These are phyloP conservation scores for Durio zibethinus DNA, from an alignment of 345 rosid species.

Conservation along the genomic window DNA sequence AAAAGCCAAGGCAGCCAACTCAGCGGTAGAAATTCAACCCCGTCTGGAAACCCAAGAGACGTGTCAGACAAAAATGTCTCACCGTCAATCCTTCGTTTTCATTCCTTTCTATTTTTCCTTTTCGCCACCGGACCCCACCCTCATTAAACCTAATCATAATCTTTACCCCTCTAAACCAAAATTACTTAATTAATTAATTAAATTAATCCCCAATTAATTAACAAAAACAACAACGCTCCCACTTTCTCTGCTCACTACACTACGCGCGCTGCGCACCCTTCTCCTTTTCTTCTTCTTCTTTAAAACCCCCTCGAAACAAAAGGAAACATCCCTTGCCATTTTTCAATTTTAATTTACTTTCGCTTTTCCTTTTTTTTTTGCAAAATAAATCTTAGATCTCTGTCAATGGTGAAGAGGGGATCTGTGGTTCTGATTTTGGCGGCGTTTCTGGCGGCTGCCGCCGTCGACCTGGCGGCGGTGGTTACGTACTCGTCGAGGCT, in stretches of 20 bases:
- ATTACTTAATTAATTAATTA: background rate
- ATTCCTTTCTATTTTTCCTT: too few relatives aligned
- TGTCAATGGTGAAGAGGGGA: constrained; percentile 29
- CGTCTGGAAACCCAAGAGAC: too few relatives aligned
- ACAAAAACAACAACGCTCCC: constrained; percentile 2
- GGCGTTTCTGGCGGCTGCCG: background rate
- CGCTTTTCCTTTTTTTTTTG: background rate
- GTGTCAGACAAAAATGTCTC: too few relatives aligned
- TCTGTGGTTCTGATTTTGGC: constrained; percentile 23
- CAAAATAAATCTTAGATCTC: constrained; percentile 18
- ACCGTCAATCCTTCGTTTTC: too few relatives aligned
- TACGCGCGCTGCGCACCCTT: constrained; percentile 11
- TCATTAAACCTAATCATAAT: background rate
- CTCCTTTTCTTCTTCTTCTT: background rate
- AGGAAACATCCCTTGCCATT: too few relatives aligned
- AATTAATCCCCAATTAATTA: background rate
- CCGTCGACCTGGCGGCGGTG: constrained; percentile 13
- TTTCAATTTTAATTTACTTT: background rate
- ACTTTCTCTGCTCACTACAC: background rate
- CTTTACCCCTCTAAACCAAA: background rate
- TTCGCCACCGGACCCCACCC: too few relatives aligned
- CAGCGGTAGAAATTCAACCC: too few relatives aligned
- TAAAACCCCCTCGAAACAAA: background rate
- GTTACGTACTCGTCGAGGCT: constrained; percentile 51
- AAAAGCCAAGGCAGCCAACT: too few relatives aligned